Evolutionary conservation across 345 rosid species (phyloP).

Genomic region (Aquilaria sinensis): DNA sequence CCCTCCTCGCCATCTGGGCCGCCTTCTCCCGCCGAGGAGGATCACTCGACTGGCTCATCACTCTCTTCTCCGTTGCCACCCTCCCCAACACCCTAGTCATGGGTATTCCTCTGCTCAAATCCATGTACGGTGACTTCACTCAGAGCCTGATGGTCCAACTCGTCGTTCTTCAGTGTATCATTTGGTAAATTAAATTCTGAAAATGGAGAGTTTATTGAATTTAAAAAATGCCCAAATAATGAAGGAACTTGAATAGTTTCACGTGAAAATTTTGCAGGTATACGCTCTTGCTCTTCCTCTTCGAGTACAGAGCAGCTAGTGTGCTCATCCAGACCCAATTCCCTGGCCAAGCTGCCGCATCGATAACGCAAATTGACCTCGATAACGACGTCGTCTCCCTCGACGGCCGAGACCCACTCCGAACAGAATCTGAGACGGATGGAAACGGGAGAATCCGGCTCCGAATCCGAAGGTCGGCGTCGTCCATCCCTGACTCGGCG

Average conservation of each 20-base stretch:
- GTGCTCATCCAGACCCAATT: conserved; percentile 33
- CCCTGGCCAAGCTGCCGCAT: conserved; percentile 34
- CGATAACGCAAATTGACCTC: conserved; percentile 37
- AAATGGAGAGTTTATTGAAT: background rate
- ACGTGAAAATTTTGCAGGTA: conserved; percentile 28
- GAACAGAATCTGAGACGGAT: conserved; percentile 42
- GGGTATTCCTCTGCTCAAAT: conserved; percentile 52
- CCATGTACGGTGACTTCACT: conserved; percentile 50
- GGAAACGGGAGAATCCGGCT: conserved; percentile 33
- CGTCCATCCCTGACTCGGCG: conserved; percentile 45
- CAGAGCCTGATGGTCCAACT: conserved; percentile 50
- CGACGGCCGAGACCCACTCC: conserved; percentile 44
- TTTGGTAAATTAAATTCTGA: conserved; percentile 27
- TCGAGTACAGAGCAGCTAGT: conserved; percentile 47
- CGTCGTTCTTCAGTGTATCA: conserved; percentile 44
- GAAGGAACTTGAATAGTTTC: background rate
- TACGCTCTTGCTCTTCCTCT: conserved; percentile 40
- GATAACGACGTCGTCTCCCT: conserved; percentile 47
- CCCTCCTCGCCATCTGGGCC: conserved; percentile 23
- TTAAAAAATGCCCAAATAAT: background rate
- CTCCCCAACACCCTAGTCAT: conserved; percentile 53
- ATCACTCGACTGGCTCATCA: conserved; percentile 42
- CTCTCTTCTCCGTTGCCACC: conserved; percentile 40
- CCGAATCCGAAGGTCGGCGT: conserved; percentile 44
- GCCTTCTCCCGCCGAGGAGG: conserved; percentile 26